Evolutionary conservation across 345 rosid species (phyloP).

Genomic region (Camelina hispida): DNA sequence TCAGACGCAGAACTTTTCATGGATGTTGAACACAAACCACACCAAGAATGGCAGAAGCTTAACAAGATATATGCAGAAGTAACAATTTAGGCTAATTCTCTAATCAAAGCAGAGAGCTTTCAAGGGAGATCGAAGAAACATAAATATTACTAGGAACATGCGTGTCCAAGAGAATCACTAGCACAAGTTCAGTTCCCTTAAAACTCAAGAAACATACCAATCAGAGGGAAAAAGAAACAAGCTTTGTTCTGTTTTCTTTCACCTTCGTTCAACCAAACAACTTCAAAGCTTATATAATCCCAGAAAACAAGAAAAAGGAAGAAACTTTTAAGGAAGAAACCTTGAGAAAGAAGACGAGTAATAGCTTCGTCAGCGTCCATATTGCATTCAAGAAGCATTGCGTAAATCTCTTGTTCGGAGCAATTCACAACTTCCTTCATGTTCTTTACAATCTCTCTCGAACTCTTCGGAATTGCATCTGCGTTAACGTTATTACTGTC

Average conservation of each 20-base stretch:
- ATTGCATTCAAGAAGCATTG: slow-evolving; percentile 70
- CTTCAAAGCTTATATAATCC: slow-evolving; percentile 17
- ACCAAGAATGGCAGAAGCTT: not conserved
- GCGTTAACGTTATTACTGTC: slow-evolving; percentile 43
- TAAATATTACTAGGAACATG: too few relatives aligned
- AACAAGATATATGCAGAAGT: not conserved
- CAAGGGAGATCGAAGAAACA: too few relatives aligned
- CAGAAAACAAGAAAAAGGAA: not conserved
- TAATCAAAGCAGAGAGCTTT: too few relatives aligned
- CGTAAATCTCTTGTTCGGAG: slow-evolving; percentile 81
- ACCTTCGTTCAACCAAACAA: not conserved
- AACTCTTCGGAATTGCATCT: slow-evolving; percentile 1
- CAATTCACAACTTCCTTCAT: slow-evolving; percentile 73
- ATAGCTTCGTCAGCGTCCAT: slow-evolving; percentile 81
- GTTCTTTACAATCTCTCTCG: slow-evolving; percentile 65
- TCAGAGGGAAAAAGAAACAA: not conserved
- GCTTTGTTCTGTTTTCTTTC: slow-evolving; percentile 5
- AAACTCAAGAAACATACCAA: slow-evolving; percentile 19
- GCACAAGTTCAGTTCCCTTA: not conserved
- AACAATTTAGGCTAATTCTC: too few relatives aligned
- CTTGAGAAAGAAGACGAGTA: slow-evolving; percentile 82
- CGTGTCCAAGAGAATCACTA: not conserved
- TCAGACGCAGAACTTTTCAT: not conserved
- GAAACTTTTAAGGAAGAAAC: slow-evolving; percentile 42
- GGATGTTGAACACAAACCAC: too few relatives aligned